Percentiles rank a stretch among this genome's conserved stretches.
Conservation (phyloP, 2,329 filamentous ascomycete species). For the Fusarium redolens region DNA sequence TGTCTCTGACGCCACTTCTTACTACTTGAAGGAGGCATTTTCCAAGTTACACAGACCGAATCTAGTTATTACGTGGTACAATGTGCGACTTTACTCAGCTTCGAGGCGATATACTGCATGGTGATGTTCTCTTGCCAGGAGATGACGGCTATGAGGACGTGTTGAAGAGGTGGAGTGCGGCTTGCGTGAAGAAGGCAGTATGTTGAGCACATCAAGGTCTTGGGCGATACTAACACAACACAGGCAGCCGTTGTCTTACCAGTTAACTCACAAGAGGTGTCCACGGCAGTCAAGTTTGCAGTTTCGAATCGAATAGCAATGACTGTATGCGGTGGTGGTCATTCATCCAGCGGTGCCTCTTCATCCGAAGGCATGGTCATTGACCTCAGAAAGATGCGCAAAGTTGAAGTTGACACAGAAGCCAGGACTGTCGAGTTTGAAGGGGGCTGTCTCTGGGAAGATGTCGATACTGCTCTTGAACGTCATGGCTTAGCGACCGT, state of each 20-base stretch:
- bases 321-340: conserved; percentile 65
- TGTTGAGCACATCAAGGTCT: not conserved
- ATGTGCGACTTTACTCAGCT: conserved; percentile 36
- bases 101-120: conserved; percentile 19
- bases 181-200: conserved; percentile 51
- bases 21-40: not conserved
- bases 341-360: conserved; percentile 63
- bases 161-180: conserved; percentile 51
- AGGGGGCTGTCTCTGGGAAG: conserved; percentile 64
- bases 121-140: conserved; percentile 46
- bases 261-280: conserved; percentile 49
- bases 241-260: conserved; percentile 57
- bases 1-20: not conserved
- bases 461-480: conserved; percentile 63
- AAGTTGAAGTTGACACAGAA: conserved; percentile 58
- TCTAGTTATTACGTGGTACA: not conserved
- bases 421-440: conserved; percentile 58
- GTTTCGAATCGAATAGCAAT: conserved; percentile 56
- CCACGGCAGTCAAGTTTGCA: conserved; percentile 40
- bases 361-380: conserved; percentile 65
- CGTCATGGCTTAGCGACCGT: conserved; percentile 66
- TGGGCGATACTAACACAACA: not conserved
- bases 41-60: not conserved
- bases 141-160: conserved; percentile 48
- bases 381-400: conserved; percentile 62